Percentiles rank a stretch among this genome's conserved stretches.
Evolutionary conservation across 768 basidiomycete species (phyloP).

Genomic region (Boletus eberwhitei): DNA sequence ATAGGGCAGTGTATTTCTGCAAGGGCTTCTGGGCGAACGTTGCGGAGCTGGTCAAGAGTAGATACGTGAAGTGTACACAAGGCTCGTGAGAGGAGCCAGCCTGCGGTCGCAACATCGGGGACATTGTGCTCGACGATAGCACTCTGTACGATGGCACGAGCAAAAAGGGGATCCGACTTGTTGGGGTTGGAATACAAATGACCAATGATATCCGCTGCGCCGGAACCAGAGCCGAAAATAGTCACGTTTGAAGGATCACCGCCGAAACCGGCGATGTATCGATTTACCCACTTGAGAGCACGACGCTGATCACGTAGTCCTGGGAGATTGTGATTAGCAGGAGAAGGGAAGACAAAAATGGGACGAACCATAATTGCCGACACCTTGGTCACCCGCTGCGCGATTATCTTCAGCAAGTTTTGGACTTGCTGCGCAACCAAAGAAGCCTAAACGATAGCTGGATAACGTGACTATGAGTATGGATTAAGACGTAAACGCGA

Average conservation of each 20-base stretch:
- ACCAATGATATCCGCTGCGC: conserved; percentile 53
- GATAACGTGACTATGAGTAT: conserved; percentile 6
- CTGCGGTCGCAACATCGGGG: conserved; percentile 56
- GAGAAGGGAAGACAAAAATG: not conserved
- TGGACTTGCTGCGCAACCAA: conserved; percentile 71
- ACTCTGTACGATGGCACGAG: conserved; percentile 75
- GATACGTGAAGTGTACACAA: conserved; percentile 54
- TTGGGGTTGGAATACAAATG: conserved; percentile 66
- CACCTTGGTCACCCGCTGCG: conserved; percentile 60
- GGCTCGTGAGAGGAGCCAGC: conserved; percentile 63
- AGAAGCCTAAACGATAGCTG: conserved; percentile 74
- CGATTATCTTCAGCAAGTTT: conserved; percentile 67
- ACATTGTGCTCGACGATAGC: conserved; percentile 60
- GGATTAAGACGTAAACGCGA: conserved; percentile 17
- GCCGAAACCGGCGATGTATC: conserved; percentile 59
- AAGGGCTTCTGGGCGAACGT: conserved; percentile 55
- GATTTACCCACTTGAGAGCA: conserved; percentile 63
- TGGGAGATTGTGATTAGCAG: conserved; percentile 20
- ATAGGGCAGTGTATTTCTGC: conserved; percentile 47
- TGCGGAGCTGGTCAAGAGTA: conserved; percentile 60
- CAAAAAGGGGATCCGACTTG: conserved; percentile 57
- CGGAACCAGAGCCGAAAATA: conserved; percentile 40
- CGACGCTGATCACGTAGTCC: conserved; percentile 63
- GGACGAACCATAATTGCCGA: conserved; percentile 70
- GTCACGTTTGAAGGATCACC: conserved; percentile 55